Evolutionary conservation across 2,329 filamentous ascomycete species (phyloP).

Genomic region (Fusarium falciforme): DNA sequence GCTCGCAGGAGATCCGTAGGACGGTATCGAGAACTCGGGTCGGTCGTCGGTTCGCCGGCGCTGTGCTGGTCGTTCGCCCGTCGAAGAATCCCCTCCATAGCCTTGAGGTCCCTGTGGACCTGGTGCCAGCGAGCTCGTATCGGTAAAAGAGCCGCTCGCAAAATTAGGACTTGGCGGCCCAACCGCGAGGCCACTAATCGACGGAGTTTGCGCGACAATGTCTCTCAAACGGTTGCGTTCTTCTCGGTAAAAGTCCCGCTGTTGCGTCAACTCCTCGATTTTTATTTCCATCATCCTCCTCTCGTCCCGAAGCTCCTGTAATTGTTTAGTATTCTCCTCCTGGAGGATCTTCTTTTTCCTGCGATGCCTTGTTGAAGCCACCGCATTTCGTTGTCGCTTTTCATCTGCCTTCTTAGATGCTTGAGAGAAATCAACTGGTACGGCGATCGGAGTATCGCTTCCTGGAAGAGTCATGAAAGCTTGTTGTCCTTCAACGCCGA

Average conservation of each 20-base stretch:
- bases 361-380: conserved; percentile 85
- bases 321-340: conserved; percentile 75
- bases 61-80: conserved; percentile 59
- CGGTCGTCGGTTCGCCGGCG: conserved; percentile 62
- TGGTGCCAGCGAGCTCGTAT: conserved; percentile 51
- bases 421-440: conserved; percentile 83
- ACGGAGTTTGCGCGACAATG: conserved; percentile 70
- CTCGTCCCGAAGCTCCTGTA: conserved; percentile 76
- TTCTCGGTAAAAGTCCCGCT: conserved; percentile 75
- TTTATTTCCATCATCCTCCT: conserved; percentile 71
- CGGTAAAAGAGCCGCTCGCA: conserved; percentile 50
- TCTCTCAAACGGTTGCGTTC: conserved; percentile 79
- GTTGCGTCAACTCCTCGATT: conserved; percentile 56
- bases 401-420: conserved; percentile 87
- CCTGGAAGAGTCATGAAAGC: conserved; percentile 54
- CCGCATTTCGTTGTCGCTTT: conserved; percentile 86
- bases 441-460: conserved; percentile 58
- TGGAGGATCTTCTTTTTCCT: conserved; percentile 86
- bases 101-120: conserved; percentile 44
- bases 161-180: conserved; percentile 64
- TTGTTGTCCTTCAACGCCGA: conserved; percentile 50
- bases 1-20: conserved; percentile 51
- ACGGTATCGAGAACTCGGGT: conserved; percentile 54
- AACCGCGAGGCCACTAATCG: conserved; percentile 64
- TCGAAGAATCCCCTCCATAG: conserved; percentile 56